These are phyloP conservation scores for Floccularia luteovirens DNA, from an alignment of 768 basidiomycete genomes.

Conservation along the genomic window DNA sequence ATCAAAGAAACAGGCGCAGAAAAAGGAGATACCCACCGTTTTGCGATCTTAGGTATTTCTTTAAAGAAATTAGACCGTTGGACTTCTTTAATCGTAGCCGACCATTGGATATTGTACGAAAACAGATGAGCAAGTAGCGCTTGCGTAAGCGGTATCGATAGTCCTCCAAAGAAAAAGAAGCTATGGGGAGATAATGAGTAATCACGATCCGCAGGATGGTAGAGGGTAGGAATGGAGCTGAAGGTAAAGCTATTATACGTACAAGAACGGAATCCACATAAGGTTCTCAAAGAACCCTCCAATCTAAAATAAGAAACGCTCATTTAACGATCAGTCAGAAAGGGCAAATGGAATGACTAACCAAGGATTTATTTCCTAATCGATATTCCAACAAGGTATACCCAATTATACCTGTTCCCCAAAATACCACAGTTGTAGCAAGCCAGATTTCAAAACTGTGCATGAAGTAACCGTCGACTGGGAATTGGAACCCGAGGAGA, in stretches of 20 bases:
- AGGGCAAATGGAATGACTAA: slow-evolving; percentile 23
- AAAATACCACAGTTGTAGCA: slow-evolving; percentile 71
- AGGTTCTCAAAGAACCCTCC: slow-evolving; percentile 49
- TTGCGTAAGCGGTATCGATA: slow-evolving; percentile 63
- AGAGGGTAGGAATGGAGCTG: not conserved
- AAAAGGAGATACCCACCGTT: slow-evolving; percentile 40
- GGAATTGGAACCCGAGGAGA: slow-evolving; percentile 65
- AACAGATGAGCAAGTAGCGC: slow-evolving; percentile 62
- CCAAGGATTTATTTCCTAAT: slow-evolving; percentile 46
- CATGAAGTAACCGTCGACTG: slow-evolving; percentile 70
- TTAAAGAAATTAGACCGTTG: slow-evolving; percentile 85
- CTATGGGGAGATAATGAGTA: slow-evolving; percentile 22
- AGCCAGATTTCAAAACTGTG: slow-evolving; percentile 79
- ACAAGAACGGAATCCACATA: slow-evolving; percentile 74
- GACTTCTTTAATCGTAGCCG: slow-evolving; percentile 71
- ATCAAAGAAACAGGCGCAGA: slow-evolving; percentile 1
- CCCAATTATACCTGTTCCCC: slow-evolving; percentile 64
- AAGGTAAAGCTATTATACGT: slow-evolving; percentile 21
- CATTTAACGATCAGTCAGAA: slow-evolving; percentile 15
- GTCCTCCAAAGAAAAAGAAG: slow-evolving; percentile 75
- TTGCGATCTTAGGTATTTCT: slow-evolving; percentile 79
- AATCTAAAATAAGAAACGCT: slow-evolving; percentile 17
- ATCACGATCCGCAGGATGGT: not conserved
- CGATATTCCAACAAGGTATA: slow-evolving; percentile 71
- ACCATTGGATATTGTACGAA: slow-evolving; percentile 50